phyloP scores from a whole-genome alignment of 257 asterid species.

The Leptodermis oblonga region DNA sequence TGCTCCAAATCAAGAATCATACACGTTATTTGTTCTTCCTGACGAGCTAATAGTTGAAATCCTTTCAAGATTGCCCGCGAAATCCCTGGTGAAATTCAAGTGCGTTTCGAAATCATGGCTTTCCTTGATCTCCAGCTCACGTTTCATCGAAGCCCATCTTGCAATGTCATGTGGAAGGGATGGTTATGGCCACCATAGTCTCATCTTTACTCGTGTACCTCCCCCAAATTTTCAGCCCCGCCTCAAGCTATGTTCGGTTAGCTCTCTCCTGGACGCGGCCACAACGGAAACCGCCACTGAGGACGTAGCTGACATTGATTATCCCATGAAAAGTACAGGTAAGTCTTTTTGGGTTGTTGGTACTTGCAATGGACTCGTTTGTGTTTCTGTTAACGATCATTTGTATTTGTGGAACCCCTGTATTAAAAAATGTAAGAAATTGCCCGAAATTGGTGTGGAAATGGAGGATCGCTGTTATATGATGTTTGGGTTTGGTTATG shows the following conservation, averaged over 20 bases:
- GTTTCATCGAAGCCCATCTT: constrained; percentile 13
- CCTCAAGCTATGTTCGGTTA: constrained; percentile 22
- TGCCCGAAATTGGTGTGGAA: constrained; percentile 10
- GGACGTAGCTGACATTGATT: constrained; percentile 15
- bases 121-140: constrained; percentile 7
- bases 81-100: too few relatives aligned
- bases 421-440: constrained; percentile 19
- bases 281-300: not conserved
- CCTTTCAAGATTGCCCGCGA: too few relatives aligned
- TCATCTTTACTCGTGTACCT: not conserved
- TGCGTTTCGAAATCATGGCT: too few relatives aligned
- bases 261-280: not conserved
- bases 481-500: constrained; percentile 31
- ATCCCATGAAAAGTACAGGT: too few relatives aligned
- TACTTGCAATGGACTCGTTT: constrained; percentile 29
- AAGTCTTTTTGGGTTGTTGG: constrained; percentile 16
- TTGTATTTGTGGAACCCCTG: constrained; percentile 22
- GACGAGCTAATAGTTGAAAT: too few relatives aligned
- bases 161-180: not conserved
- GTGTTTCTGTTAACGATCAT: constrained; percentile 13
- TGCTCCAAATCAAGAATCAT: too few relatives aligned
- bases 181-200: not conserved
- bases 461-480: constrained; percentile 6
- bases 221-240: constrained; percentile 2
- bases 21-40: too few relatives aligned